Evolutionary conservation across 1,284 basidiomycete genomes (phyloP).

Genomic region (Meira miltonrushii): DNA sequence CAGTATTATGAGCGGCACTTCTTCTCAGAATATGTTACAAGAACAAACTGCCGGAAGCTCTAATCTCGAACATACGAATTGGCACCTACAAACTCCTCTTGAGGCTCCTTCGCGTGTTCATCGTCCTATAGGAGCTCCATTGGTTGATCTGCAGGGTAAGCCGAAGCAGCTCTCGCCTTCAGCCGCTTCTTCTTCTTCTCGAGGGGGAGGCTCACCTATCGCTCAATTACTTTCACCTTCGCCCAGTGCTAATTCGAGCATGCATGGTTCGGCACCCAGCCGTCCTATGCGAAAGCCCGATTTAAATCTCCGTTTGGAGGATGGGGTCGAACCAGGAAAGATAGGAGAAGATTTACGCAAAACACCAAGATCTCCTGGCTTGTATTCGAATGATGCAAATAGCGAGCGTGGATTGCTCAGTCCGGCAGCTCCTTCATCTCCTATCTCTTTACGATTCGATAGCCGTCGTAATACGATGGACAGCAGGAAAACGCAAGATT

Average conservation of each 20-base stretch:
- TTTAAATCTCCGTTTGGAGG: background rate
- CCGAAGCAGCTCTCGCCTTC: background rate
- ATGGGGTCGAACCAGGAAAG: background rate
- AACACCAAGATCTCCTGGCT: background rate
- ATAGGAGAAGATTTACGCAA: background rate
- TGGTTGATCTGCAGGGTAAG: conserved; percentile 4
- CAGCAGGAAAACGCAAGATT: no score
- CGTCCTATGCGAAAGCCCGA: background rate
- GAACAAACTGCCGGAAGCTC: background rate
- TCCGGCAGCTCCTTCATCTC: conserved; percentile 2
- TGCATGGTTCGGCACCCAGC: background rate
- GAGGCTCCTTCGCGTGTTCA: background rate
- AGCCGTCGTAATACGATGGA: background rate
- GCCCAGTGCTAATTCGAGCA: background rate
- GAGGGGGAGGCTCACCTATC: background rate
- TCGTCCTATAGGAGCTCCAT: conserved; percentile 1
- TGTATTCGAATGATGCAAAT: background rate
- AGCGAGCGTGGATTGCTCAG: conserved; percentile 1
- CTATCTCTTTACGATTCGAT: background rate
- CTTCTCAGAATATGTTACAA: background rate
- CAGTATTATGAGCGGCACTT: background rate
- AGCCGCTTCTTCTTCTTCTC: background rate
- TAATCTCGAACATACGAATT: background rate
- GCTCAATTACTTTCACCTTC: conserved; percentile 1
- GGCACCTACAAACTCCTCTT: background rate